Evolutionary conservation across 1,284 basidiomycete species (phyloP), one percentile per base, ranked within the genome.

Genomic region (Anthracocystis setariae): DNA sequence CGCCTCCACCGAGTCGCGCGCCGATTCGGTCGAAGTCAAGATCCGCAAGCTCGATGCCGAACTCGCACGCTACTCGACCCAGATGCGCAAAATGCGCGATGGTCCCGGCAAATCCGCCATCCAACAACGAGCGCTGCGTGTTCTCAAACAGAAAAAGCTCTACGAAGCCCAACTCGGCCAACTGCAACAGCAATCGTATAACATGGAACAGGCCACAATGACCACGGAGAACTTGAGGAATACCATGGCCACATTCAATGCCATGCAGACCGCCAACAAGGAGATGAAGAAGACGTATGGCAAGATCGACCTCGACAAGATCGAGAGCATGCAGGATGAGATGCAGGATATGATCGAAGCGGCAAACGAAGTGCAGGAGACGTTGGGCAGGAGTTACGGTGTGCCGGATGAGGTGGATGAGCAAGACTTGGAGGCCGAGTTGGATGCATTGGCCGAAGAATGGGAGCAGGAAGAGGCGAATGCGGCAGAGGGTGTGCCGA

Each of bases 181-280:
- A 83, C 87, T 99, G 13, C 87, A 91, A 46, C 96, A 98, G 83
- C 96, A 98, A 84, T 90, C 92, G 21, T 98, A 93, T 86, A 98
- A 99, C 85, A 98, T 98, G 93, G 95, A 98, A 85, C 94, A 93
- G 68, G 92, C 95, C 23, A 89, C 91, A 10, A 90, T 98, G 84
- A 91, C 93, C 17, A 98, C 95, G 4, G 96, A 98, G 85, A 98
- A 98, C 84, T 85, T 98, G 75, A 89, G 93, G 68, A 98, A 98
- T 82, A 98, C 96, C n/a, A 98, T 99, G 96, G 95, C 94, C n/a
- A 98, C 96, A 0, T 90, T 98, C 21, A 93, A 97, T 79, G 96
- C 94, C 5, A 98, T 99, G 94, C 90, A 93, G 82, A 84, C 88
- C n/a, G 94, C 96, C 18, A 98, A 98, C 86, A 97, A 96, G 85